A percentile compares a stretch with the other conserved stretches of the same genome.
These are phyloP conservation scores for Heliosperma pusillum DNA, from an alignment of 148 eudicot genomes.

Conservation along the genomic window DNA sequence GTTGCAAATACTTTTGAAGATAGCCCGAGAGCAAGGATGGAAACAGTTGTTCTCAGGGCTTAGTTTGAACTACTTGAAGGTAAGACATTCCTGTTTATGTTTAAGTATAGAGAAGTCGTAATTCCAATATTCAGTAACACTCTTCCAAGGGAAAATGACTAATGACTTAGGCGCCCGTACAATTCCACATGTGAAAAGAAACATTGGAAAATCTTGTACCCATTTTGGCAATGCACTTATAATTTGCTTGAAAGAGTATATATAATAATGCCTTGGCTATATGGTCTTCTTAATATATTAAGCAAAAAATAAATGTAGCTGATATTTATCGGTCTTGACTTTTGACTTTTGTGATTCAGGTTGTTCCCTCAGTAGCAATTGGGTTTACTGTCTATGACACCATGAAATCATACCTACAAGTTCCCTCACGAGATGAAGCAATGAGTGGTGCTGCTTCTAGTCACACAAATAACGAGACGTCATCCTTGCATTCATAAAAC, in stretches of 20 bases:
- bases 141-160: background rate
- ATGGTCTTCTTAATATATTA: background rate
- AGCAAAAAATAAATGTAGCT: background rate
- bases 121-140: background rate
- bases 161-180: background rate
- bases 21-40: conserved; percentile 78
- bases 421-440: conserved; percentile 74
- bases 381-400: conserved; percentile 89
- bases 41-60: conserved; percentile 88
- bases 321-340: background rate
- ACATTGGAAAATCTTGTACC: background rate
- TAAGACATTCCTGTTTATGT: conserved; percentile 9
- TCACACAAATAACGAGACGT: conserved; percentile 36
- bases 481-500: conserved; percentile 50
- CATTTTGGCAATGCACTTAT: background rate
- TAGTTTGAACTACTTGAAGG: conserved; percentile 90
- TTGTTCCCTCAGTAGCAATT: conserved; percentile 90
- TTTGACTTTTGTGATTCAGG: conserved; percentile 38
- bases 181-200: too few relatives aligned
- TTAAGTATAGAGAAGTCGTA: background rate
- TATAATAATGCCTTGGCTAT: background rate
- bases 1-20: conserved; percentile 55
- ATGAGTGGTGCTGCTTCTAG: conserved; percentile 39
- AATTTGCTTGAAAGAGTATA: background rate
- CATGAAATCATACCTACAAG: conserved; percentile 67